Conservation (phyloP, 1,284 basidiomycete genomes). For the Jaminaea rosea region DNA sequence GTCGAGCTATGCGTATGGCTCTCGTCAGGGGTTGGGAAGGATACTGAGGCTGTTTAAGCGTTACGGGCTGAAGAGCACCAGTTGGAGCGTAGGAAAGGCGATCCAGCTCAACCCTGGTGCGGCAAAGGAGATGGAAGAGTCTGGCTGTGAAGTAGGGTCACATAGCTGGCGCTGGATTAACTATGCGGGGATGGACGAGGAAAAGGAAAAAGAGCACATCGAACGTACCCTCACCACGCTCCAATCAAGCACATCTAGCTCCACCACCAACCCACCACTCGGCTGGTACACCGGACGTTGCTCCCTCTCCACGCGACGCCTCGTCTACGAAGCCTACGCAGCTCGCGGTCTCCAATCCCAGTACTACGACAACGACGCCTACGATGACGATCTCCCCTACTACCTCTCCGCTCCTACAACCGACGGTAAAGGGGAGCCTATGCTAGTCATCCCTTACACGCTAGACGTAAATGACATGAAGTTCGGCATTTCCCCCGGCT, state of each 20-base stretch:
- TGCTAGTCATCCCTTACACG: constrained; percentile 48
- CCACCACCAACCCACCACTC: constrained; percentile 30
- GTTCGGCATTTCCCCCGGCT: constrained; percentile 47
- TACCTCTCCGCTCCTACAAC: constrained; percentile 41
- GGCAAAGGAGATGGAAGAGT: constrained; percentile 39
- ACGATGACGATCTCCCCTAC: constrained; percentile 50
- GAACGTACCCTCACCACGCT: constrained; percentile 41
- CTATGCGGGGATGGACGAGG: constrained; percentile 36
- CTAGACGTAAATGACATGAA: constrained; percentile 49
- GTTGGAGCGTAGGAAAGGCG: constrained; percentile 47
- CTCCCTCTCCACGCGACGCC: constrained; percentile 35
- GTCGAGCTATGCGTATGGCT: constrained; percentile 48
- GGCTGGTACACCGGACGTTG: constrained; percentile 49
- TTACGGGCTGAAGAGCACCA: constrained; percentile 38
- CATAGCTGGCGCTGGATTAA: constrained; percentile 49
- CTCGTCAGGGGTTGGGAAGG: constrained; percentile 48
- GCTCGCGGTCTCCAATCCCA: constrained; percentile 23
- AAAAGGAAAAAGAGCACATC: constrained; percentile 45
- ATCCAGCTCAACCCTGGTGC: constrained; percentile 46
- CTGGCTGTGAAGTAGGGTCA: constrained; percentile 45
- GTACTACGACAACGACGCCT: constrained; percentile 41
- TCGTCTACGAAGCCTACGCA: constrained; percentile 44
- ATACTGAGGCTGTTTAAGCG: constrained; percentile 46
- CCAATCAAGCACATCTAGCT: constrained; percentile 30
- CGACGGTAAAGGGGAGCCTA: constrained; percentile 12